A percentile compares a stretch with the other conserved stretches of the same genome.
These are phyloP conservation scores for Leccinellum luteum DNA, from an alignment of 768 basidiomycete genomes.

Conservation along the genomic window DNA sequence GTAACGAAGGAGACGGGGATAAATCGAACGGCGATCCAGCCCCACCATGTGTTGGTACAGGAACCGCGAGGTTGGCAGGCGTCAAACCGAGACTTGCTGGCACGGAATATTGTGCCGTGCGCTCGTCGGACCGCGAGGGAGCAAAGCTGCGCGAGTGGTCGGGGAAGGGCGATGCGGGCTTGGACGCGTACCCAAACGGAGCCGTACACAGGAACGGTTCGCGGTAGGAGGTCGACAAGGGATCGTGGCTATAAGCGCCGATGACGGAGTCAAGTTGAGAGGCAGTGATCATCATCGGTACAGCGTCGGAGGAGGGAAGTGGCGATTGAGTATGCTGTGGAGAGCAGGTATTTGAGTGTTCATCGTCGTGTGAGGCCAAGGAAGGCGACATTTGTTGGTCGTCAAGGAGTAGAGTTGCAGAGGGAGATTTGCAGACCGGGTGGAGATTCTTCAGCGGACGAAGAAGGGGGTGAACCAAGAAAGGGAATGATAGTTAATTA, in stretches of 20 bases:
- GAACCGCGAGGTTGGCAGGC: slow-evolving; percentile 3
- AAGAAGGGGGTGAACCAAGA: slow-evolving; percentile 12
- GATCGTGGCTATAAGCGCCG: slow-evolving; percentile 1
- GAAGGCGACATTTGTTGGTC: slow-evolving; percentile 35
- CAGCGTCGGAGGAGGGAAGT: slow-evolving; percentile 6
- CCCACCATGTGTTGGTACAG: neutral
- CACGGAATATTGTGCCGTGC: neutral
- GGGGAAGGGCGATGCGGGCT: neutral
- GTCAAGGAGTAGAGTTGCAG: slow-evolving; percentile 29
- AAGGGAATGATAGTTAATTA: slow-evolving; percentile 17
- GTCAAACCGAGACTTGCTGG: neutral
- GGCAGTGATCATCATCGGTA: slow-evolving; percentile 23
- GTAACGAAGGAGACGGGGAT: slow-evolving; percentile 20
- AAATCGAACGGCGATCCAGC: slow-evolving; percentile 34
- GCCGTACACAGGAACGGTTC: slow-evolving; percentile 4
- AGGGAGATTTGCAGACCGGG: slow-evolving; percentile 31
- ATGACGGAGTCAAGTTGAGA: neutral
- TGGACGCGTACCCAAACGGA: slow-evolving; percentile 5
- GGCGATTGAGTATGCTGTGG: neutral
- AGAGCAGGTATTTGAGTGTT: slow-evolving; percentile 29
- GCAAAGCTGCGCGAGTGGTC: slow-evolving; percentile 3
- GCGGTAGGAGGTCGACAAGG: slow-evolving; percentile 2
- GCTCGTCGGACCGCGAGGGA: slow-evolving; percentile 4
- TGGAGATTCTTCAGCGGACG: slow-evolving; percentile 16
- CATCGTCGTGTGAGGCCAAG: slow-evolving; percentile 11